phyloP scores from a whole-genome alignment of 345 rosid genomes.

The Heritiera fomes region DNA sequence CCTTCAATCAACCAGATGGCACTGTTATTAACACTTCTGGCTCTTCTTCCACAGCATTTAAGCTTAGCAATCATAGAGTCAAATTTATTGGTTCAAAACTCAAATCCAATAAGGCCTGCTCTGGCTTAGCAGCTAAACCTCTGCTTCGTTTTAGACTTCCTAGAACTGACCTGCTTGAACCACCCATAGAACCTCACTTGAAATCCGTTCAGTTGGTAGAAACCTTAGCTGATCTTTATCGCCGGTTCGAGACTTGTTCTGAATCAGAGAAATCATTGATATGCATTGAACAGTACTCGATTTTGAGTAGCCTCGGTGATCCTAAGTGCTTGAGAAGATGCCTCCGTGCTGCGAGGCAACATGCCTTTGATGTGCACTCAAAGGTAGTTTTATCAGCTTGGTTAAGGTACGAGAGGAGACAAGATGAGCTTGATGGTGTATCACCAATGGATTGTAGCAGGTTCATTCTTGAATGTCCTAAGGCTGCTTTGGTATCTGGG shows the following conservation, averaged over 20 bases:
- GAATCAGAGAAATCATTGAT: slow-evolving; percentile 43
- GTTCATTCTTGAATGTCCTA: slow-evolving; percentile 58
- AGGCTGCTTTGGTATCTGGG: slow-evolving; percentile 48
- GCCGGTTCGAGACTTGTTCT: slow-evolving; percentile 51
- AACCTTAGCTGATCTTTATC: slow-evolving; percentile 58
- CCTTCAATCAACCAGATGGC: slow-evolving; percentile 46
- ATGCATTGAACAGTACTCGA: slow-evolving; percentile 61
- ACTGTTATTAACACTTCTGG: slow-evolving; percentile 27
- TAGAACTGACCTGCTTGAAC: slow-evolving; percentile 58
- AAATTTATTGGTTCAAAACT: slow-evolving; percentile 48
- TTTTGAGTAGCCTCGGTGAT: slow-evolving; percentile 60
- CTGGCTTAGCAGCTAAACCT: slow-evolving; percentile 42
- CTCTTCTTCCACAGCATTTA: slow-evolving; percentile 14
- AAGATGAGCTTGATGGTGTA: slow-evolving; percentile 59
- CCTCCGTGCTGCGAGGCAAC: slow-evolving; percentile 57
- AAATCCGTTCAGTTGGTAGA: slow-evolving; percentile 61
- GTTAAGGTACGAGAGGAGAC: slow-evolving; percentile 78
- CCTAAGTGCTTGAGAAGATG: slow-evolving; percentile 75
- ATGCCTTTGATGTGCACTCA: slow-evolving; percentile 64
- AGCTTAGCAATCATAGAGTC: slow-evolving; percentile 33
- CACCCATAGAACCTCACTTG: slow-evolving; percentile 64
- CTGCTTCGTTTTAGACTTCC: slow-evolving; percentile 68
- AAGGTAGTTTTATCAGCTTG: slow-evolving; percentile 80
- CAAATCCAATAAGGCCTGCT: slow-evolving; percentile 37
- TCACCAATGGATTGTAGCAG: slow-evolving; percentile 55